Evolutionary conservation across 129 eudicot genomes (phyloP).

Genomic region (Daucus carota): DNA sequence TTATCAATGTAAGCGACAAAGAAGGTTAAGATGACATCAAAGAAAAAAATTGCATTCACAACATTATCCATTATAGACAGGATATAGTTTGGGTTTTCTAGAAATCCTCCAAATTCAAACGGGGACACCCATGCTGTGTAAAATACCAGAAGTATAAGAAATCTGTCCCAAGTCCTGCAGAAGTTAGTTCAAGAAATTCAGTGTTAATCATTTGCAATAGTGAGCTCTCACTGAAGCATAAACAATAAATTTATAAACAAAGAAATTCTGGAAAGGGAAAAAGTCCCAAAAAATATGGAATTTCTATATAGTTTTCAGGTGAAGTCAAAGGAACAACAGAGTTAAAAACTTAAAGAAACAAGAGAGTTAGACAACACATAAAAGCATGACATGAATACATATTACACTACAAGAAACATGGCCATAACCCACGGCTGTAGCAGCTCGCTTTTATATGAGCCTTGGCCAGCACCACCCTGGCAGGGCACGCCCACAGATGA

Average conservation of each 20-base stretch:
- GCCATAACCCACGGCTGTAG: no score
- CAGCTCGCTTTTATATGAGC: no score
- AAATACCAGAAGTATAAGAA: constrained; percentile 37
- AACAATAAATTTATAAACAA: not conserved
- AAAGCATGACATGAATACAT: not conserved
- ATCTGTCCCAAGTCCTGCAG: constrained; percentile 43
- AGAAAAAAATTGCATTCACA: constrained; percentile 40
- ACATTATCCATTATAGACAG: constrained; percentile 41
- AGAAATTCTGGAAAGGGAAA: not conserved
- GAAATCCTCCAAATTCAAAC: constrained; percentile 50
- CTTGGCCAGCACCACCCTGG: no score
- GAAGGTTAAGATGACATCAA: constrained; percentile 44
- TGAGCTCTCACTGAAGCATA: not conserved
- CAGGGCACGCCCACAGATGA: no score
- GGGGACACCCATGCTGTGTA: constrained; percentile 67
- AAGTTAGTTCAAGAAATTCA: not conserved
- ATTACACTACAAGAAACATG: no score
- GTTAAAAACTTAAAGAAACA: not conserved
- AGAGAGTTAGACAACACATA: not conserved
- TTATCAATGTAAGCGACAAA: constrained; percentile 58
- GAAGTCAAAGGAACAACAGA: not conserved
- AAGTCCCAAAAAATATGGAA: not conserved
- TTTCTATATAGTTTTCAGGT: not conserved
- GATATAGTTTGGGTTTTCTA: constrained; percentile 11
- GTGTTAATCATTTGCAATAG: not conserved